phyloP scores from a whole-genome alignment of 2,329 filamentous ascomycete species.

The Lachnellula arida region DNA sequence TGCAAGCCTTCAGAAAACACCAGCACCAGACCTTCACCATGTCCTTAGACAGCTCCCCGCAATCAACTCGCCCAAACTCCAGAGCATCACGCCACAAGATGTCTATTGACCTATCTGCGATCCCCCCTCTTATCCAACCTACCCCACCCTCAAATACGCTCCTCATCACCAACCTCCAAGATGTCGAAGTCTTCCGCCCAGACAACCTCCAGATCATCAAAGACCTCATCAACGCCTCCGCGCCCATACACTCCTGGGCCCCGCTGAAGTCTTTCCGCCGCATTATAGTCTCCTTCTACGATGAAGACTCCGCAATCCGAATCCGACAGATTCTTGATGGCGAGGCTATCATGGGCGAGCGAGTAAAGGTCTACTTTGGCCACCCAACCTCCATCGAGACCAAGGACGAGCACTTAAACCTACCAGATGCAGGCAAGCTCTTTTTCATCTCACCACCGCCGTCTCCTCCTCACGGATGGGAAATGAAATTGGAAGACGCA shows the following conservation, averaged over 20 bases:
- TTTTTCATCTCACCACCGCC: conserved; percentile 71
- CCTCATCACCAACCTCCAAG: conserved; percentile 74
- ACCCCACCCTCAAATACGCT: conserved; percentile 77
- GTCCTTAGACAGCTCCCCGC: conserved; percentile 22
- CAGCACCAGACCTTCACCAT: conserved; percentile 6
- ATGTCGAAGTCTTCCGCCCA: conserved; percentile 67
- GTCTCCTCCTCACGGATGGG: conserved; percentile 64
- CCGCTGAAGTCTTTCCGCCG: conserved; percentile 79
- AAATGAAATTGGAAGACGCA: conserved; percentile 62
- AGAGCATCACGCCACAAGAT: conserved; percentile 40
- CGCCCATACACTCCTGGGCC: conserved; percentile 70
- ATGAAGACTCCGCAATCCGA: conserved; percentile 61
- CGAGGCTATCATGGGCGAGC: conserved; percentile 66
- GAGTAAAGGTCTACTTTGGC: conserved; percentile 65
- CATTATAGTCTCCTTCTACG: conserved; percentile 75
- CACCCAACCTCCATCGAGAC: conserved; percentile 53
- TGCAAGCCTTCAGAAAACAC: background rate
- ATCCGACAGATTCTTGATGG: conserved; percentile 72
- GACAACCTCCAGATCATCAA: conserved; percentile 71
- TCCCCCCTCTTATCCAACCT: conserved; percentile 67
- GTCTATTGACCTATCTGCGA: conserved; percentile 67
- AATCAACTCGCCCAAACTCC: conserved; percentile 23
- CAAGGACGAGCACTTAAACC: conserved; percentile 54
- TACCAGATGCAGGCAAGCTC: conserved; percentile 64
- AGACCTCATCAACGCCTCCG: conserved; percentile 63